Percentiles rank a stretch among this genome's conserved stretches.
Evolutionary conservation across 2,329 filamentous ascomycete species (phyloP).

Genomic region (Monilinia aucupariae): DNA sequence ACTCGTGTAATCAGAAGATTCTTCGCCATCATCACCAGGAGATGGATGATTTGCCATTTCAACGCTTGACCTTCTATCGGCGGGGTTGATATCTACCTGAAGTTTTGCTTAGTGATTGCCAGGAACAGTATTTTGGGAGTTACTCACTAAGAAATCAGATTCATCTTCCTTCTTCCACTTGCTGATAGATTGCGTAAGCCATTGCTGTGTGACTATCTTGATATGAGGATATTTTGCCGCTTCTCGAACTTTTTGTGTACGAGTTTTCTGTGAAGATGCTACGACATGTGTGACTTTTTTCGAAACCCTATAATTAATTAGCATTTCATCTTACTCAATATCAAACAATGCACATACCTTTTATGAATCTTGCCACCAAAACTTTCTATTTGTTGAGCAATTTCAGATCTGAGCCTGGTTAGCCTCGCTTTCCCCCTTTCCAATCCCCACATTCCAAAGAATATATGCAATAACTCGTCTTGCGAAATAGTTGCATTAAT

Average conservation of each 20-base stretch:
- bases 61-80: slow-evolving; percentile 43
- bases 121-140: neutral
- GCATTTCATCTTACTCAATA: neutral
- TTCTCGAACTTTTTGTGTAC: slow-evolving; percentile 86
- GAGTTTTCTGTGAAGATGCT: slow-evolving; percentile 62
- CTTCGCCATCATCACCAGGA: slow-evolving; percentile 38
- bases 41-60: slow-evolving; percentile 44
- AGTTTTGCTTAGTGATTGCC: slow-evolving; percentile 5
- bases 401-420: slow-evolving; percentile 59
- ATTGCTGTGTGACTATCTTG: slow-evolving; percentile 87
- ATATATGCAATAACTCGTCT: slow-evolving; percentile 19
- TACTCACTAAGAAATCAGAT: slow-evolving; percentile 43
- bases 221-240: slow-evolving; percentile 74
- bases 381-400: slow-evolving; percentile 76
- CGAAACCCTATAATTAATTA: slow-evolving; percentile 43
- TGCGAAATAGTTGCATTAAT: neutral
- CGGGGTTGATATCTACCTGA: slow-evolving; percentile 62
- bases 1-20: slow-evolving; percentile 33
- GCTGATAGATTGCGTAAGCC: slow-evolving; percentile 79
- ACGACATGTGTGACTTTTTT: slow-evolving; percentile 68
- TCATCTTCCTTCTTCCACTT: slow-evolving; percentile 81
- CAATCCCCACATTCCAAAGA: slow-evolving; percentile 17
- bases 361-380: slow-evolving; percentile 68
- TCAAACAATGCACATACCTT: slow-evolving; percentile 24
- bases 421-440: slow-evolving; percentile 2